Evolutionary conservation across 2,329 filamentous ascomycete species (phyloP), one percentile per base, ranked within the genome.

Genomic region (Aspergillus costaricaensis): DNA sequence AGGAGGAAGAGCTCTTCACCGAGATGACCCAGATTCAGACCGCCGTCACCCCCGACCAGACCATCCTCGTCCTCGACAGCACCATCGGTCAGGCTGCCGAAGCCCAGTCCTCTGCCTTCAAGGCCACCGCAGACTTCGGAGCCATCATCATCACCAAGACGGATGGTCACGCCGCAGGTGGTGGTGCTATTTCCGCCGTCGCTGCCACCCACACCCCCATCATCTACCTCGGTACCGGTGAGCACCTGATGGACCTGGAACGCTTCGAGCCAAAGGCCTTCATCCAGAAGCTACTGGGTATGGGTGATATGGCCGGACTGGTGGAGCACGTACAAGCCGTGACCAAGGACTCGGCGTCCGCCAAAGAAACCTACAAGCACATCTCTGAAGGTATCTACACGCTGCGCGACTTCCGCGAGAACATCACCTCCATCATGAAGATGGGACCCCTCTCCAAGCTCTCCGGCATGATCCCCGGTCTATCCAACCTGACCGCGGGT

Each of bases 101-200:
- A 78, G 88, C 91, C 2, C 95, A 99, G 75, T 92, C 92, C 55
- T 89, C 96, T 70, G 95, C 95, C 0, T 99, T 99, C 86, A 99
- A 99, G 77, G 92, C 96, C 67, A 91, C 93, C 0, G 93, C 95
- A 36, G 92, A 97, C 76, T 99, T 98, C 70, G 95, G 95, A 73
- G 92, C 95, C 66, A 99, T 99, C 71, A 96, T 99, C 73, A 97
- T 99, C 73, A 99, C 95, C 55, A 99, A 99, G 82, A 98, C 94
- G 0, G 95, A 99, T 74, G 95, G 95, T 65, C 92, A 96, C 68
- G 95, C 95, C 1, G 91, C 91, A 50, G 95, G 95, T 70, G 95
- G 95, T 82, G 95, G 95, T 80, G 95, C 95, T 62, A 99, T 99
- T 59, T 98, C 94, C 3, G 95, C 95, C 9, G 95, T 99, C 59